Conservation (phyloP, 2,329 filamentous ascomycete species). For the Alternaria sp. region DNA sequence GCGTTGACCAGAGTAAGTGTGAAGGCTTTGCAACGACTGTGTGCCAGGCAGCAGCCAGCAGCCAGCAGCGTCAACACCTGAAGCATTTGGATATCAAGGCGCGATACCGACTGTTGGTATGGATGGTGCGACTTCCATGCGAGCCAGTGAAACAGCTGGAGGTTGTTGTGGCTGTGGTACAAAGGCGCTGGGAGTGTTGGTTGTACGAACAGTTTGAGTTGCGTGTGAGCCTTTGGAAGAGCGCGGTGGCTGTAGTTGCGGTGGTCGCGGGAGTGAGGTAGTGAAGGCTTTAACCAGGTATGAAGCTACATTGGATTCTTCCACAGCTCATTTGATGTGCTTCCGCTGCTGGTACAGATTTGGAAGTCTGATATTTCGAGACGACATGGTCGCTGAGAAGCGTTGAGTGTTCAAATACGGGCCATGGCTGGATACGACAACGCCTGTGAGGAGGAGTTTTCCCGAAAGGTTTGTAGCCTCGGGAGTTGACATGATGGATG, state of each 20-base stretch:
- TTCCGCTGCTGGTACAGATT: neutral
- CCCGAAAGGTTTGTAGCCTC: neutral
- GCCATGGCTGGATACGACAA: neutral
- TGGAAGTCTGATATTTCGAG: neutral
- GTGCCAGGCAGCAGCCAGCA: neutral
- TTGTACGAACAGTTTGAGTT: neutral
- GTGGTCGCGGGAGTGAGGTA: neutral
- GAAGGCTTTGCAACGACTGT: neutral
- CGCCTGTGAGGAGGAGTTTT: neutral
- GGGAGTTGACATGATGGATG: neutral
- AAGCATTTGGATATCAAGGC: neutral
- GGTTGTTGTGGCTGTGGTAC: neutral
- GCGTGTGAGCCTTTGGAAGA: neutral
- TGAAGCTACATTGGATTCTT: neutral
- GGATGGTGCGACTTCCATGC: neutral
- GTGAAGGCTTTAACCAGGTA: neutral
- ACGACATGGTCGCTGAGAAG: neutral
- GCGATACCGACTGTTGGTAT: neutral
- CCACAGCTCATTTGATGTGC: neutral
- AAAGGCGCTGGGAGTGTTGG: neutral
- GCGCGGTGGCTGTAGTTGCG: neutral
- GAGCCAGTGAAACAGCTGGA: neutral
- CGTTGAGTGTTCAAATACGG: neutral
- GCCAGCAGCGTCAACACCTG: neutral
- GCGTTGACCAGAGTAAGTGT: neutral